Base-by-base conservation (phyloP, 306 rosid genomes). In the Astragalus membranaceus region DNA sequence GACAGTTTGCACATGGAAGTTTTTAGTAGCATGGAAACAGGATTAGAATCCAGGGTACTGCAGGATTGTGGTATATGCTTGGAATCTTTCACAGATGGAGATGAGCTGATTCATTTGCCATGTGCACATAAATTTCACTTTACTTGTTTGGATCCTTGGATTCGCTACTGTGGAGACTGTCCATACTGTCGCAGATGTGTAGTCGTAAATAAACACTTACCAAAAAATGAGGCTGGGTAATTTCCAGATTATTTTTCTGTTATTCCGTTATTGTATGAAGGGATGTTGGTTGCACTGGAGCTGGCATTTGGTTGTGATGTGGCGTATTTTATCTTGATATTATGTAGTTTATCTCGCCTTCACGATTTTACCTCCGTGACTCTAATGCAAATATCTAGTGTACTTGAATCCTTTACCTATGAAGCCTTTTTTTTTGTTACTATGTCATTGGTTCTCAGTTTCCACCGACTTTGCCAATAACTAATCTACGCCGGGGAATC, bases 11-110 rank as follows among this genome's bases (percentile, higher is more conserved):
- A 66, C 17, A 12, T 72, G 33, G 89, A 87, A 82, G 53, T 81
- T 67, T 90, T 80, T 64, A 79, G 80, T 46, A n/a, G 67, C 76
- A 44, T 53, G 1, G 85, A 75, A 39, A 13, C 53, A 16, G 75
- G 57, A 33, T 66, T 39, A 23, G 87, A 55, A 37, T 69, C 81
- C 57, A 73, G 69, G 44, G 71, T 68, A 33, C 60, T 82, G 7
- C 70, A 35, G 35, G 98, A 93, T 23, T 93, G 98, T 79, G 76
- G 97, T 72, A 90, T 93, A 84, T 93, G 96, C 74, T 81, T 93
- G 73, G 98, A 93, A 77, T 75, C 82, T 80, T 90, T 86, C 60
- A 11, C 30, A 7, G 85, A 72, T 14, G 96, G 96, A 49, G 96
- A 93, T 20, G 50, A 72, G 52, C 88, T 93, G 64, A 75, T 82